Conservation (phyloP, 495 filamentous ascomycete species). For the Aspergillus asperescens region DNA sequence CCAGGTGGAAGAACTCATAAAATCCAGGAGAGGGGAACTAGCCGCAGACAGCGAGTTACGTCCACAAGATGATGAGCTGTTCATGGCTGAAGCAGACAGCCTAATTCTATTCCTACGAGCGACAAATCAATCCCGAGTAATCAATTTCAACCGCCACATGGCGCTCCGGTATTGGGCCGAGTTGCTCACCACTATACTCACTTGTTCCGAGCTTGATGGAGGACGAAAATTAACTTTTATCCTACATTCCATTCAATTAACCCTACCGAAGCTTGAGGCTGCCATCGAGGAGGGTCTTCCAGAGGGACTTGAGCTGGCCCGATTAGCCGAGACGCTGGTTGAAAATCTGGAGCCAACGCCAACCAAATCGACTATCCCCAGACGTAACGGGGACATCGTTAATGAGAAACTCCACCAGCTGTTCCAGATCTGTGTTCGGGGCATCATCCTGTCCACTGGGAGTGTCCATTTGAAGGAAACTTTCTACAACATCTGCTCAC, state of each 20-base stretch:
- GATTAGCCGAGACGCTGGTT: constrained; percentile 69
- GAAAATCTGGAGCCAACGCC: constrained; percentile 61
- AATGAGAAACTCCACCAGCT: constrained; percentile 87
- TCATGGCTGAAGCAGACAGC: constrained; percentile 52
- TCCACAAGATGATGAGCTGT: constrained; percentile 51
- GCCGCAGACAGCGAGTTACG: constrained; percentile 44
- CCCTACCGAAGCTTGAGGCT: constrained; percentile 77
- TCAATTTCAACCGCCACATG: constrained; percentile 53
- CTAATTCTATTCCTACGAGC: constrained; percentile 53
- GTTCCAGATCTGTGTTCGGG: constrained; percentile 75
- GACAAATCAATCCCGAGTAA: constrained; percentile 65
- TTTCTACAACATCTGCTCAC: constrained; percentile 83
- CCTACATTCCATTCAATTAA: constrained; percentile 74
- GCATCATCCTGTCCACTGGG: constrained; percentile 65
- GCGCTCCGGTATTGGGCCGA: constrained; percentile 76
- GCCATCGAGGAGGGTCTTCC: constrained; percentile 58
- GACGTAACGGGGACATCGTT: constrained; percentile 61
- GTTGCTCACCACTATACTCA: constrained; percentile 70
- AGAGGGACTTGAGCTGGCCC: constrained; percentile 68
- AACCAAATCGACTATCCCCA: constrained; percentile 37
- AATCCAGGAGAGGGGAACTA: constrained; percentile 49
- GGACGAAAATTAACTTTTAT: constrained; percentile 67
- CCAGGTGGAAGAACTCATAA: constrained; percentile 56
- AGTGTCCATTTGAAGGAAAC: constrained; percentile 67
- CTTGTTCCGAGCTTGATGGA: constrained; percentile 66